Conservation (phyloP, 139 green algal species). For the Micractinium sp. region DNA sequence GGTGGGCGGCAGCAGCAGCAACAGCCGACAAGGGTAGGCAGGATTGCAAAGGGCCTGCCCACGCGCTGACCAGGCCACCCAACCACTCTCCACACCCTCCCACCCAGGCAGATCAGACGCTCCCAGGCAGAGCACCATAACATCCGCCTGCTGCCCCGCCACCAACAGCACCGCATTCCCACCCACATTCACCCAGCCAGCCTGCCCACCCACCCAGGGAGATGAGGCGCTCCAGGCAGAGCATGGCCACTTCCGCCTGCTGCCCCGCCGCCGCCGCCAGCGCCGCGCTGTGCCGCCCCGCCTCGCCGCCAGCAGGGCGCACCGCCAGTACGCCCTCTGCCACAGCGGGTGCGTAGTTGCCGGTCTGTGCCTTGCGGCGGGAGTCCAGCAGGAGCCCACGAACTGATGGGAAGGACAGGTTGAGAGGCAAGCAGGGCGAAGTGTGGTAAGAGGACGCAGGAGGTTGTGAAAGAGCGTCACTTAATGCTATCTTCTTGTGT, state of each 20-base stretch:
- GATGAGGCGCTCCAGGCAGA: slow-evolving; percentile 45
- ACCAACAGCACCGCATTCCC: neutral
- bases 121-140: no score
- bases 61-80: no score
- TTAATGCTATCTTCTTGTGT: no score
- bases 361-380: slow-evolving; percentile 7
- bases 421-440: neutral
- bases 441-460: neutral
- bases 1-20: neutral
- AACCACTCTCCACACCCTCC: no score
- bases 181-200: neutral
- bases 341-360: slow-evolving; percentile 28
- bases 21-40: neutral
- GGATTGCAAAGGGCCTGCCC: no score
- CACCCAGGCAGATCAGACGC: no score
- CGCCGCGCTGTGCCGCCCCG: slow-evolving; percentile 3
- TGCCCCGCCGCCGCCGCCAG: slow-evolving; percentile 36
- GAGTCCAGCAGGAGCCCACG: neutral
- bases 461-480: neutral
- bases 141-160: no score
- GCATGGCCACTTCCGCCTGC: slow-evolving; percentile 42
- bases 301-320: neutral
- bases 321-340: slow-evolving; percentile 33
- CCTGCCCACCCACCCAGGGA: slow-evolving; percentile 18
- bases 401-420: neutral